Conservation (phyloP, 768 basidiomycete species). For the Sarcomyxa edulis region DNA sequence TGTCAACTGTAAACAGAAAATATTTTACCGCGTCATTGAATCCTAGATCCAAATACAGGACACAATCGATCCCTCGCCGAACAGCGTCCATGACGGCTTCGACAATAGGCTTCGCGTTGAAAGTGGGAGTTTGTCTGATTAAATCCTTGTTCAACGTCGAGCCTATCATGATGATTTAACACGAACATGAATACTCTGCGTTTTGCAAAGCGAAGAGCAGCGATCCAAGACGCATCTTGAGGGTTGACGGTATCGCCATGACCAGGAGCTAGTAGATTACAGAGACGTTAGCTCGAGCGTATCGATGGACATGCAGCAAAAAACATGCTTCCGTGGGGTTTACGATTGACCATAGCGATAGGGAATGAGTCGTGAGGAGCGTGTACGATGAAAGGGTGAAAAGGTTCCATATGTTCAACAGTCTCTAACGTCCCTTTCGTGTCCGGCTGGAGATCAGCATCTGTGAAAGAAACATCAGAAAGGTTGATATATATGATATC, state of each 20-base stretch:
- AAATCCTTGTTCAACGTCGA: no score
- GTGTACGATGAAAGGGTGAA: slow-evolving; percentile 64
- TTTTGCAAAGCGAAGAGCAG: slow-evolving; percentile 54
- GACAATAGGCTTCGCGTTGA: slow-evolving; percentile 62
- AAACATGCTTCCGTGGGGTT: slow-evolving; percentile 51
- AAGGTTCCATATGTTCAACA: no score
- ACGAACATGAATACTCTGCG: slow-evolving; percentile 67
- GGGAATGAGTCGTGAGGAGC: slow-evolving; percentile 52
- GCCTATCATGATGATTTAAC: no score
- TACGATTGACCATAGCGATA: slow-evolving; percentile 61
- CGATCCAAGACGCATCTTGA: slow-evolving; percentile 67
- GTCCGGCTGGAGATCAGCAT: slow-evolving; percentile 28
- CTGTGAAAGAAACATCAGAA: no score
- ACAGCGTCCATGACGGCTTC: slow-evolving; percentile 56
- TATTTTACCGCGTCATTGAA: slow-evolving; percentile 49
- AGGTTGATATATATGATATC: no score
- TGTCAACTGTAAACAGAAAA: no score
- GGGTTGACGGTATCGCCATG: slow-evolving; percentile 44
- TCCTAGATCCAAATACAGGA: slow-evolving; percentile 55
- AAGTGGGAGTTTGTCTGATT: slow-evolving; percentile 69
- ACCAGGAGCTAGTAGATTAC: no score
- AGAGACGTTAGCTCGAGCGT: no score
- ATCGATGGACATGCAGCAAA: no score
- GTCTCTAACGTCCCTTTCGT: slow-evolving; percentile 24
- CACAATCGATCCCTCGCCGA: slow-evolving; percentile 53